phyloP scores from a whole-genome alignment of 768 basidiomycete species.

The Lactarius akahatsu region DNA sequence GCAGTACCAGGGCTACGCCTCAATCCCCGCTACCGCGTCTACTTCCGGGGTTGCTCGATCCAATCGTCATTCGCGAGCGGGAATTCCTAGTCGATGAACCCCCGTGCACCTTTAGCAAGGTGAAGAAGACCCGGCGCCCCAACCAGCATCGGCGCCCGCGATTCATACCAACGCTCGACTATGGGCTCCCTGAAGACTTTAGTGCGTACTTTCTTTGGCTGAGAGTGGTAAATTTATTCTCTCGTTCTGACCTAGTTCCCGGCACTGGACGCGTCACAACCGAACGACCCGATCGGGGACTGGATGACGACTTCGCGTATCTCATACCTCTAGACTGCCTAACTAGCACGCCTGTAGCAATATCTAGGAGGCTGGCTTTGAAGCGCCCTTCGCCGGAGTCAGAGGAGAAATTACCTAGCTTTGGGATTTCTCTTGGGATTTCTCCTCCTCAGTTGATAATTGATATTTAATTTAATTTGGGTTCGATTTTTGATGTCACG shows the following conservation, averaged over 20 bases:
- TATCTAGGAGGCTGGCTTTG: background rate
- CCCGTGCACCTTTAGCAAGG: no score
- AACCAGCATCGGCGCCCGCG: background rate
- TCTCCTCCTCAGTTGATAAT: background rate
- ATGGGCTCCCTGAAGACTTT: background rate
- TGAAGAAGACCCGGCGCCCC: background rate
- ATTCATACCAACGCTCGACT: slow-evolving; percentile 8
- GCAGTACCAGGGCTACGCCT: background rate
- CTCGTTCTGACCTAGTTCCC: background rate
- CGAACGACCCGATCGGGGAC: background rate
- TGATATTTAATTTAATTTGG: no score
- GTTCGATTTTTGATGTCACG: no score
- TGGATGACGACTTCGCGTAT: background rate
- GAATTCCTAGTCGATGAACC: background rate
- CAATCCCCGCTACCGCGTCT: background rate
- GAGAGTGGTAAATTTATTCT: background rate
- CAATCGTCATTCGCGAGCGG: background rate
- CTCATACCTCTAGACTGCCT: background rate
- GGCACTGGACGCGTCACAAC: background rate
- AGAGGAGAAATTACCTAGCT: background rate
- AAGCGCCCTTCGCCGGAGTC: background rate
- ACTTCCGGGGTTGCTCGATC: slow-evolving; percentile 1
- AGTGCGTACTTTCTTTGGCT: background rate
- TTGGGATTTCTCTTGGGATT: background rate
- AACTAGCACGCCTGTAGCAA: background rate